Conservation (phyloP, 805 yeast genomes). For the Starmerella asiatica region DNA sequence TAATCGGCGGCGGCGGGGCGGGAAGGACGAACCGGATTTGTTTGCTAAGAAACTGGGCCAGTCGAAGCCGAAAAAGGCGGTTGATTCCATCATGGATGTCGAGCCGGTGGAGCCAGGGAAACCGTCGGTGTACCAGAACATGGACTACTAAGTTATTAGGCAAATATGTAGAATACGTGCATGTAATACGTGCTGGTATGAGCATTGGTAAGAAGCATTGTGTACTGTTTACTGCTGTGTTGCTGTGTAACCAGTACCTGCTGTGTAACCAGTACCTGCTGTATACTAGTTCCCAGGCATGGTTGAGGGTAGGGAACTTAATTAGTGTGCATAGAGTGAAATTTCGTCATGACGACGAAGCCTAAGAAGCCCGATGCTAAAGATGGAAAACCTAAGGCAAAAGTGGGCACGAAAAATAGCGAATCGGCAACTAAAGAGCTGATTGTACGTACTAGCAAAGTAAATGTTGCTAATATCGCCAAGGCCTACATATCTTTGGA, state of each 20-base stretch:
- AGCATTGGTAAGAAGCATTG: too few species aligned
- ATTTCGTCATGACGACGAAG: neutral
- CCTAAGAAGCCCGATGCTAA: neutral
- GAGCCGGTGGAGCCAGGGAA: neutral
- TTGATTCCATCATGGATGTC: neutral
- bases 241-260: too few species aligned
- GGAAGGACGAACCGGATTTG: conserved; percentile 16
- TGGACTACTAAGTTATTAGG: conserved; percentile 20
- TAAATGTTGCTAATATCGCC: conserved; percentile 8
- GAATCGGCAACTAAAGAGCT: conserved; percentile 7
- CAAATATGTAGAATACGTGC: too few species aligned
- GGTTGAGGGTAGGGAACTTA: too few species aligned
- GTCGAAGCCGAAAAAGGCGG: conserved; percentile 2
- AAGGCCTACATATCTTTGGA: conserved; percentile 22
- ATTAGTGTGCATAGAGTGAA: neutral
- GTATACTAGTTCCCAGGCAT: too few species aligned
- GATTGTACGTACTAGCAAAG: conserved; percentile 22
- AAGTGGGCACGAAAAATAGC: neutral
- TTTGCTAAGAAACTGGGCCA: conserved; percentile 14
- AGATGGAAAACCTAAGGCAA: neutral
- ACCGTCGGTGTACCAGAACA: conserved; percentile 14
- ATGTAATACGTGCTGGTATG: too few species aligned
- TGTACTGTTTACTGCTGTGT: too few species aligned
- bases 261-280: too few species aligned
- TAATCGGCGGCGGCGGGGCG: conserved; percentile 8